Base-by-base conservation (phyloP, 208 protist species). In the Spongospora subterranea region DNA sequence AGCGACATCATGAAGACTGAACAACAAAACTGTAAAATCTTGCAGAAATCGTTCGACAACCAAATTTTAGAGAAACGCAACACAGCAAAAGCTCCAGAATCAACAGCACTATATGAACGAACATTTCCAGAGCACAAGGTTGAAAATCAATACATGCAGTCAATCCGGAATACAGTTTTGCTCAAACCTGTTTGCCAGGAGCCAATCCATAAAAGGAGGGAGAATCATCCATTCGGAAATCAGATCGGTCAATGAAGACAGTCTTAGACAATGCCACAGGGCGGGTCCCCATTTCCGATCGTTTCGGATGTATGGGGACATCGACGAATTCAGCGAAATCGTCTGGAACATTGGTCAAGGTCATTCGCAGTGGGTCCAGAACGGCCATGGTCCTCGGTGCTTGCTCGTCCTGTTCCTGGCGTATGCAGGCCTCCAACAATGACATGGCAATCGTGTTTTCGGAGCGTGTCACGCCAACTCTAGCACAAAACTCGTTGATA, bases 301-400 rank as follows among this genome's bases (percentile, higher is more conserved):
- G 94, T 32, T 96, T 95, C 38, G 98, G 98, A 92, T 99, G 97
- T 94, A 99, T 98, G 20, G 97, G 96, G 90, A 96, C 96, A 71
- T 96, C 94, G 64, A 98, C 92, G n/a, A 66, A 11, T 77, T 96
- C 65, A 20, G 39, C 88, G 0, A 11, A 20, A 45, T 65, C 46
- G 0, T 46, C 20, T n/a, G n/a, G n/a, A 0, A 94, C 53, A 46
- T 92, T 92, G 1, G 29, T 0, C 20, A 94, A 46, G 29, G 29
- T 71, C 0, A 94, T 90, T 50, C 91, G 88, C 35, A 95, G 54
- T 43, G 93, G 93, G 40, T 90, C 50, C 1, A 94, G 76, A 13
- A 95, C 93, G 0, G 88, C 93, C 38, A 94, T 92, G 39, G 40
- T 35, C 77, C 94, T 50, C 32, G 64, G 92, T 0, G 90, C 60